Conservation (phyloP, 805 yeast species). For the Ogataea salicorniae region DNA sequence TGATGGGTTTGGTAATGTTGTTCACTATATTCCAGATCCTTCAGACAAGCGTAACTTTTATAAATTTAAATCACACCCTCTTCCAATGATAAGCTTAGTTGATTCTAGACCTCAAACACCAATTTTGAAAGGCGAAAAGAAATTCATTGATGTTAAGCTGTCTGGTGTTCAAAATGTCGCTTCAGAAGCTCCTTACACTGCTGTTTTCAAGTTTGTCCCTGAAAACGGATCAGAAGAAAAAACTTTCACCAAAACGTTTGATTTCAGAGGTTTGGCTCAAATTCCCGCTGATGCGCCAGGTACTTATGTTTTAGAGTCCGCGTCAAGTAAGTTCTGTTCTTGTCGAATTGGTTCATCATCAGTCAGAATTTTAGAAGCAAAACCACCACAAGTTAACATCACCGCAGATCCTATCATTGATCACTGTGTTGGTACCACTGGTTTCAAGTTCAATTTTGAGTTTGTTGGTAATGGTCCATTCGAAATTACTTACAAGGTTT, state of each 20-base stretch:
- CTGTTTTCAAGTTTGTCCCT: conserved; percentile 30
- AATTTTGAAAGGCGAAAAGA: conserved; percentile 27
- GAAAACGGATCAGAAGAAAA: conserved; percentile 19
- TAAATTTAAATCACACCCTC: conserved; percentile 47
- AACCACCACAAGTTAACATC: conserved; percentile 37
- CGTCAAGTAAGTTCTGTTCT: conserved; percentile 58
- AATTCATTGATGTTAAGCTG: conserved; percentile 27
- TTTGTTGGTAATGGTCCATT: conserved; percentile 83
- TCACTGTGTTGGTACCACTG: conserved; percentile 89
- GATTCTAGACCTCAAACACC: conserved; percentile 31
- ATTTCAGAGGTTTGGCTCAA: conserved; percentile 23
- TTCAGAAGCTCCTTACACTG: conserved; percentile 45
- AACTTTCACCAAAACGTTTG: conserved; percentile 23
- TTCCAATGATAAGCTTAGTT: conserved; percentile 46
- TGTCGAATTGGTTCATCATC: conserved; percentile 60
- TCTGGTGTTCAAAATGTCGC: conserved; percentile 20
- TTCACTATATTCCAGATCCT: conserved; percentile 37
- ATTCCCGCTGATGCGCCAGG: conserved; percentile 58
- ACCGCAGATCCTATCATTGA: conserved; percentile 63
- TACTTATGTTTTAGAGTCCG: conserved; percentile 48
- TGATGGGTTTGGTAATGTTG: conserved; percentile 63
- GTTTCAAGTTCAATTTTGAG: conserved; percentile 63
- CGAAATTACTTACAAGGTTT: conserved; percentile 56
- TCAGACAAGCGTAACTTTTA: conserved; percentile 35
- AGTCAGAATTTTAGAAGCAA: conserved; percentile 40